Percentiles rank a stretch among this genome's conserved stretches.
These are phyloP conservation scores for Cyberlindnera xylosilytica DNA, from an alignment of 805 yeast species.

Conservation along the genomic window DNA sequence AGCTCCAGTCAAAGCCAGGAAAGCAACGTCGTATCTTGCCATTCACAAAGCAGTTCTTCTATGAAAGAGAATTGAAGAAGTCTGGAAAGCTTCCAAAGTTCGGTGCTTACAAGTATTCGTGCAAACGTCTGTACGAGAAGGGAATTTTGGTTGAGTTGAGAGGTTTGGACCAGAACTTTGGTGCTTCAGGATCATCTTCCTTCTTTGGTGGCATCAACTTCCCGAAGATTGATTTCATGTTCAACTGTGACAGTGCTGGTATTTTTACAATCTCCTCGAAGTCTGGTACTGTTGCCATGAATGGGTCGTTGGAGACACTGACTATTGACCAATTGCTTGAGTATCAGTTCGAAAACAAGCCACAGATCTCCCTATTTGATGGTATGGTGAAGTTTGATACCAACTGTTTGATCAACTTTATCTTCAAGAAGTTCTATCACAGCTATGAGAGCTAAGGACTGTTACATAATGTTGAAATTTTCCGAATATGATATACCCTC, in stretches of 20 bases:
- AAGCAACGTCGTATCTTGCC: constrained; percentile 36
- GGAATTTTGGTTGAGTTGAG: constrained; percentile 60
- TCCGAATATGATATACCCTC: no score
- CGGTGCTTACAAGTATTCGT: constrained; percentile 75
- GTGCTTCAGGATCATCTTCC: constrained; percentile 33
- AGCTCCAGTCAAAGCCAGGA: constrained; percentile 41
- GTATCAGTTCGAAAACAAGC: constrained; percentile 67
- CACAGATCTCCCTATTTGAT: constrained; percentile 54
- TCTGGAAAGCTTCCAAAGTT: constrained; percentile 66
- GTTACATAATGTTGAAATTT: no score
- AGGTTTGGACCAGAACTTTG: constrained; percentile 44
- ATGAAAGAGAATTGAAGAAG: constrained; percentile 66
- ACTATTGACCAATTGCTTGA: constrained; percentile 70
- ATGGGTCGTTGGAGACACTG: constrained; percentile 49
- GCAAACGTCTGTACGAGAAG: constrained; percentile 70
- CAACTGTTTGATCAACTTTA: constrained; percentile 60
- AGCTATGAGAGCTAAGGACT: constrained; percentile 15
- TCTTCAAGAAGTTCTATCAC: constrained; percentile 75
- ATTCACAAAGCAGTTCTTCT: constrained; percentile 74
- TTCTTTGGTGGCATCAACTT: constrained; percentile 44
- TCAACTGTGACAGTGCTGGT: constrained; percentile 73
- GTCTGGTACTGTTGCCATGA: constrained; percentile 63
- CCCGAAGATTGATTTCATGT: constrained; percentile 69
- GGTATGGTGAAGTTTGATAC: constrained; percentile 70
- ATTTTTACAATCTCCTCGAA: constrained; percentile 73